Conservation (phyloP, 306 rosid species). For the Casuarina glauca region DNA sequence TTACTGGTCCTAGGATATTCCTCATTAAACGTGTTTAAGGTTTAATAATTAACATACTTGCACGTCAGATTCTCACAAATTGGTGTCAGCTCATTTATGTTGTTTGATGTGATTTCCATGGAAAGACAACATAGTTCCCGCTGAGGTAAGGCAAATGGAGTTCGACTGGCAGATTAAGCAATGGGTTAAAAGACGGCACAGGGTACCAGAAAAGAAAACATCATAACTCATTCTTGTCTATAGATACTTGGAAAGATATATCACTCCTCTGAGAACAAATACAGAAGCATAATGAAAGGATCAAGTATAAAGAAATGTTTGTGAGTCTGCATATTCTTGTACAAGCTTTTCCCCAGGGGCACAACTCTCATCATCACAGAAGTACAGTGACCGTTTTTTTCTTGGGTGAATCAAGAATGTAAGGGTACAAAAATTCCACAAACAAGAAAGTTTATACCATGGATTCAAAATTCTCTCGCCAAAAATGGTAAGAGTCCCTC, state of each 20-base stretch:
- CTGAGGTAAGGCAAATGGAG: too few species aligned
- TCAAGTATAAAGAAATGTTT: neutral
- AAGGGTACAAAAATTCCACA: neutral
- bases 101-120: too few species aligned
- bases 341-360: constrained; percentile 23
- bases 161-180: neutral
- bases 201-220: neutral
- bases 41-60: too few species aligned
- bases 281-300: neutral
- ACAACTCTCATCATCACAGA: neutral
- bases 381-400: neutral
- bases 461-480: constrained; percentile 52
- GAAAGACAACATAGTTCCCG: too few species aligned
- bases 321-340: constrained; percentile 18
- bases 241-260: neutral
- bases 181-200: neutral
- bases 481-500: constrained; percentile 76
- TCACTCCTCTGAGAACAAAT: neutral
- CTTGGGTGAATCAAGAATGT: neutral
- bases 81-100: too few species aligned
- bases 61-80: too few species aligned
- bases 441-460: constrained; percentile 19
- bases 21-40: too few species aligned
- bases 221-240: neutral
- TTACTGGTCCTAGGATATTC: too few species aligned